Percentiles rank a stretch among this genome's conserved stretches.
These are phyloP conservation scores for Erysimum pusillum DNA, from an alignment of 441 rosid genomes.

Conservation along the genomic window DNA sequence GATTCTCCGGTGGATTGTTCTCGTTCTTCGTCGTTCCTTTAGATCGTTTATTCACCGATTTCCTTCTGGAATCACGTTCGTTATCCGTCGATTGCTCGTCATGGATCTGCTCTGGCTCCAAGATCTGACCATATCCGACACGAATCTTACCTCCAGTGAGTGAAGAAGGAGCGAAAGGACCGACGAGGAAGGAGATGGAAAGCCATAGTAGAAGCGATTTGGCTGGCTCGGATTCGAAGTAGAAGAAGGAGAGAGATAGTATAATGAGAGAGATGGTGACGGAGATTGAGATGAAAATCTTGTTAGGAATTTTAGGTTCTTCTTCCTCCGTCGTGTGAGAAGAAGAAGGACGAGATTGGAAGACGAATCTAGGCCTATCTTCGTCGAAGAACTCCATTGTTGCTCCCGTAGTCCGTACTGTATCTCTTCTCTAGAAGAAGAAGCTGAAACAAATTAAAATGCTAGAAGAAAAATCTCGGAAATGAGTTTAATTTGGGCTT, in stretches of 20 bases:
- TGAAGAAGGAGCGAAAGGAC: slow-evolving; percentile 77
- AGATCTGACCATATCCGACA: slow-evolving; percentile 77
- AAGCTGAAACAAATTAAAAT: slow-evolving; percentile 27
- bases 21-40: slow-evolving; percentile 51
- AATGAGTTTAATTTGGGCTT: slow-evolving; percentile 1
- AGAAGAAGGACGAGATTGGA: slow-evolving; percentile 70
- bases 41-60: slow-evolving; percentile 58
- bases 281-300: slow-evolving; percentile 51
- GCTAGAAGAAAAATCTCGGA: neutral
- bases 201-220: slow-evolving; percentile 77
- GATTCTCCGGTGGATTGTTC: slow-evolving; percentile 40
- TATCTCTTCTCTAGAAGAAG: neutral
- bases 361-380: slow-evolving; percentile 81
- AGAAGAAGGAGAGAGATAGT: slow-evolving; percentile 63
- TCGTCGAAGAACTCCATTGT: slow-evolving; percentile 90
- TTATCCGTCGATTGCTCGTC: slow-evolving; percentile 51
- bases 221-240: slow-evolving; percentile 68
- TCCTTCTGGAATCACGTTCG: slow-evolving; percentile 57
- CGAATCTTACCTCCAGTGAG: slow-evolving; percentile 79
- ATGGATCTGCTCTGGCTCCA: slow-evolving; percentile 46
- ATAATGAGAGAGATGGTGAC: slow-evolving; percentile 54
- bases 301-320: slow-evolving; percentile 42
- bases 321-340: slow-evolving; percentile 39
- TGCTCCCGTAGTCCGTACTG: neutral
- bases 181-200: slow-evolving; percentile 68